Conservation (phyloP, 2,329 filamentous ascomycete species). For the Lecanosticta acicola region DNA sequence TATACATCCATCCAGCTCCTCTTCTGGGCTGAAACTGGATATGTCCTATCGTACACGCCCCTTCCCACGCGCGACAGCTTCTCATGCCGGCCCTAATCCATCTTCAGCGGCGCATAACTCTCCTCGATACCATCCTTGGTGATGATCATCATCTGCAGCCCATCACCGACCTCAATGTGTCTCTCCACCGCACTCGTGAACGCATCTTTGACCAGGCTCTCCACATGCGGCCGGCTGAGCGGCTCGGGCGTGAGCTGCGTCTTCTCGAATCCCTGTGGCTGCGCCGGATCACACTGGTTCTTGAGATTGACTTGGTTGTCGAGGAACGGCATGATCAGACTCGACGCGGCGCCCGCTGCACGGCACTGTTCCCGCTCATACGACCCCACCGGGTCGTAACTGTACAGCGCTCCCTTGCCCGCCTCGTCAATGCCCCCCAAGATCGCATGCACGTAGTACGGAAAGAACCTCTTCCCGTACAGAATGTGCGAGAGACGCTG, state of each 20-base stretch:
- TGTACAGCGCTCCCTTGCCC: conserved; percentile 89
- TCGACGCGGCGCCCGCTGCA: conserved; percentile 76
- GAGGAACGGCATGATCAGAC: conserved; percentile 96
- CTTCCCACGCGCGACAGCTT: background rate
- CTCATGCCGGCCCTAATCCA: conserved; percentile 53
- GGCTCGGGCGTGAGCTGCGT: conserved; percentile 64
- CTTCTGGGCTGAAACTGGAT: background rate
- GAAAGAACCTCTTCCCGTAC: conserved; percentile 97
- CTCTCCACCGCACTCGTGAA: conserved; percentile 97
- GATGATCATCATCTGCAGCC: conserved; percentile 90
- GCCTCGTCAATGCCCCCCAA: conserved; percentile 91
- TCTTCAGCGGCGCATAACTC: conserved; percentile 77
- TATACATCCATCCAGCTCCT: background rate
- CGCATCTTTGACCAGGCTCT: conserved; percentile 88
- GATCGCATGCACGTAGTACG: conserved; percentile 95
- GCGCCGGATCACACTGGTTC: conserved; percentile 91
- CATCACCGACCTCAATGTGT: conserved; percentile 98
- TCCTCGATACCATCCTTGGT: conserved; percentile 86
- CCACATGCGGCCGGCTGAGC: conserved; percentile 66
- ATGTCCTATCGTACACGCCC: background rate
- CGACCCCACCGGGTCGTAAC: conserved; percentile 94
- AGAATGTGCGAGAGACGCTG: conserved; percentile 92
- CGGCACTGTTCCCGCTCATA: conserved; percentile 97
- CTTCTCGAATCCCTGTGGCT: conserved; percentile 75
- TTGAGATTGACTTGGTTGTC: conserved; percentile 99